Base-by-base conservation (phyloP, 768 basidiomycete species). In the Russula virescens region DNA sequence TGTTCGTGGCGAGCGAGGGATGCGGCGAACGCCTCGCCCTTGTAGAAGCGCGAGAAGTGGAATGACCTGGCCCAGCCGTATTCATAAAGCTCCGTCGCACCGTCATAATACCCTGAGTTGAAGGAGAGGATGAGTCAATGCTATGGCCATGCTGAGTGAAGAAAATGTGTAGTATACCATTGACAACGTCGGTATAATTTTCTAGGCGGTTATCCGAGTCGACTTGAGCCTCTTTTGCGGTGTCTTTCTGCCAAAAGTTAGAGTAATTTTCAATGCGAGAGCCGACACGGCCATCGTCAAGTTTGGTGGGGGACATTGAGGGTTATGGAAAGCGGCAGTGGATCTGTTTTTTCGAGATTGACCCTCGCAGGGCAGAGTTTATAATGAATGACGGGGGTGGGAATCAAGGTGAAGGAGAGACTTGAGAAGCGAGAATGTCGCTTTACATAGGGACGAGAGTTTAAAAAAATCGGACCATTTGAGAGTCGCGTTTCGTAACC, bases 1-100 rank as follows among this genome's bases (percentile, higher is more conserved):
- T 99, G 96, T 77, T 99, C 96, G 70, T 98, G 96, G 46, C 97
- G 88, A 28, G 96, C 94, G 56, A 93, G 79, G 70, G 87, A 85
- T 21, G 85, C 83, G 25, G 79, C 73, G 73, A 89, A 89, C 0
- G 81, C 82, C 73, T 93, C 89, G 66, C 95, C 96, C 75, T 88
- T 89, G 83, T 89, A 94, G 81, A 96, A 98, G 38, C 96, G 92
- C 60, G 91, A 96, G 75, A 97, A 97, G 76, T 98, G 95, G 85
- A 97, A 97, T 6, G 88, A 93, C 59, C 86, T 80, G 1, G 83
- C 83, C 94, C 94, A 93, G 56, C 91, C 94, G 70, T 90, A 97
- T 73, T 98, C 95, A 77, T 98, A 97, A 62, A 98, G 79, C 71
- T 92, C 86, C 4, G 96, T 98, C 8, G 92, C 94, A 68, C 93